Base-by-base conservation (phyloP, 2,329 filamentous ascomycete genomes). In the Diaporthe longicolla region DNA sequence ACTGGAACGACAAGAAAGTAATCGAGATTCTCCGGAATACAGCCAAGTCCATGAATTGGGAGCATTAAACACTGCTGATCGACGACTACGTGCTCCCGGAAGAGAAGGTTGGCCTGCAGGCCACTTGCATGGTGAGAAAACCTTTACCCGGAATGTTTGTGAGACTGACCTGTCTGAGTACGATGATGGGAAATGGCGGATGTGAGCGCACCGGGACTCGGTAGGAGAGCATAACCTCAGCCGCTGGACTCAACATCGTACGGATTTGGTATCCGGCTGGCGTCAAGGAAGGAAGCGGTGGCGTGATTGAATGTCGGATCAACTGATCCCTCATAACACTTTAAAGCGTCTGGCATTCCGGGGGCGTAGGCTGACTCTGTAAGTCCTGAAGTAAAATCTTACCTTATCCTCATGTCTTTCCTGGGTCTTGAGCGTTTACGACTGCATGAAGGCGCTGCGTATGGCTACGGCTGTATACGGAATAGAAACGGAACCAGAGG, bases 121-220 rank as follows among this genome's bases (percentile, higher is more conserved):
- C 59, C 40, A 43, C 24, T 7, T 63, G 40, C 19, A 63, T 63
- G 59, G 40, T 63, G 40, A 32, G 59, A 10, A 48, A 21, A 8
- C 11, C 29, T 17, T 29, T 13, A 8, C 37, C 17, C 7, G 11
- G 8, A 17, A 63, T 4, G 24, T 7, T 11, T 61, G 37, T 26
- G 58, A 19, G 10, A 13, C 9, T 15, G 3, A 13, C 13, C n/a
- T 45, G 15, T 17, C 58, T 63, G 26, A 45, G 17, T 5, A 13
- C 13, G 58, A 63, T 63, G 58, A 45, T 63, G 40, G 40, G 40
- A 63, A 63, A 63, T 13, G 58, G 58, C 9, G 58, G 37, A 8
- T 29, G 58, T 40, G 58, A 45, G 40, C 58, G 58, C 58, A 63
- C 40, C 17, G 40, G 29, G 37, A 45, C 15, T 21, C 58, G 29